Percentiles rank a stretch among this genome's conserved stretches.
Conservation (phyloP, 2,329 filamentous ascomycete genomes). For the Pestalotiopsis fici region DNA sequence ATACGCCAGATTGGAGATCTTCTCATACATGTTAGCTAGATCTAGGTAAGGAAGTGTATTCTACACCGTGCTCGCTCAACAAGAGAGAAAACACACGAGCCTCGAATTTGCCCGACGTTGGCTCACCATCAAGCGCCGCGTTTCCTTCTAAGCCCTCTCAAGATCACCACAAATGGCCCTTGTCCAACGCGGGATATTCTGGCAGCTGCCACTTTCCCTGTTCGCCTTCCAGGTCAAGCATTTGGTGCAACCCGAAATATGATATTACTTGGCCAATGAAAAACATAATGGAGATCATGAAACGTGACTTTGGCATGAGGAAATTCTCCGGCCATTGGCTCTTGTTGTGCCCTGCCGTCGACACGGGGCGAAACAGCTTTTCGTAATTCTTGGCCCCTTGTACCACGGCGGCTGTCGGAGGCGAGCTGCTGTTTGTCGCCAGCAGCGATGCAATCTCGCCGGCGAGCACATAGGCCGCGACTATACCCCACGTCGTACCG, state of each 20-base stretch:
- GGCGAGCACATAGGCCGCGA: not conserved
- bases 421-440: not conserved
- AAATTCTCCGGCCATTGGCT: not conserved
- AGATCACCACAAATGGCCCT: not conserved
- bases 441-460: not conserved
- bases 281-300: not conserved
- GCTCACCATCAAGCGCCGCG: no score
- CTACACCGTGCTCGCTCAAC: not conserved
- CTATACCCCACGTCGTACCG: not conserved
- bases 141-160: not conserved
- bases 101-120: no score
- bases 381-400: constrained; percentile 4
- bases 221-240: not conserved
- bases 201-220: not conserved
- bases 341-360: not conserved
- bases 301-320: not conserved
- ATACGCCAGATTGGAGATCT: no score
- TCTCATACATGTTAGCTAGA: no score
- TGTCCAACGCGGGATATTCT: not conserved
- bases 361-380: not conserved
- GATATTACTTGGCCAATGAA: not conserved
- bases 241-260: not conserved
- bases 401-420: constrained; percentile 1
- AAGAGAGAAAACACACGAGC: not conserved
- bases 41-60: not conserved